Base-by-base conservation (phyloP, 176 grass and related monocot species). In the Rhynchospora breviuscula region DNA sequence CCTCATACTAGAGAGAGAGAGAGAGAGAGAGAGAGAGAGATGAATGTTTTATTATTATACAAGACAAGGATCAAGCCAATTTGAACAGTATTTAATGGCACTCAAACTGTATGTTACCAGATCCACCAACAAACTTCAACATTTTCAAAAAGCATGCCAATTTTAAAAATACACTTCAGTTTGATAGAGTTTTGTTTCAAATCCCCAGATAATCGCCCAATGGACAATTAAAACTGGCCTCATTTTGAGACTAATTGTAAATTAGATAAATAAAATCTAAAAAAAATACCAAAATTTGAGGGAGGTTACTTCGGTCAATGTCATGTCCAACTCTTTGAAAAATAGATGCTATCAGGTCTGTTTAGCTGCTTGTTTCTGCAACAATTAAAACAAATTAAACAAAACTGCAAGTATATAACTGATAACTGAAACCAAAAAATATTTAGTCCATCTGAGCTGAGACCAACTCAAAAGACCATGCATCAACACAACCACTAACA, bases 341-440 rank as follows among this genome's bases (percentile, higher is more conserved):
- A 70, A 99, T 99, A 52, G 84, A 89, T 57, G 96, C 88, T 89
- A 99, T 90, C 87, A 99, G 75, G 4, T 99, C 96, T 25, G 93
- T 72, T 84, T 95, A 89, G 57, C 89, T 95, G 73, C 73, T 89
- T 33, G 83, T 92, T 48, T 99, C 96, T 99, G 88, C 10, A 14
- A 76, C 12, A 79, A 88, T 79, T 79, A 3, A 5, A 26, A 88
- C 19, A 63, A 67, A 72, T 52, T 29, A 29, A 85, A 23, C 54
- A 49, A 40, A 86, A 22, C 66, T 51, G 59, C 4, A 49, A 80
- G 6, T 62, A 51, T 18, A 79, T 73, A 7, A 81, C 10, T 53
- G 59, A 22, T 29, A 48, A 54, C 54, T 76, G 26, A 56, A 52
- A 7, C 26, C 26, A 29, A 29, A 76, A 17, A 76, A 74, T 19